Conservation (phyloP, 1,139 yeast species). For the Candida anutae region DNA sequence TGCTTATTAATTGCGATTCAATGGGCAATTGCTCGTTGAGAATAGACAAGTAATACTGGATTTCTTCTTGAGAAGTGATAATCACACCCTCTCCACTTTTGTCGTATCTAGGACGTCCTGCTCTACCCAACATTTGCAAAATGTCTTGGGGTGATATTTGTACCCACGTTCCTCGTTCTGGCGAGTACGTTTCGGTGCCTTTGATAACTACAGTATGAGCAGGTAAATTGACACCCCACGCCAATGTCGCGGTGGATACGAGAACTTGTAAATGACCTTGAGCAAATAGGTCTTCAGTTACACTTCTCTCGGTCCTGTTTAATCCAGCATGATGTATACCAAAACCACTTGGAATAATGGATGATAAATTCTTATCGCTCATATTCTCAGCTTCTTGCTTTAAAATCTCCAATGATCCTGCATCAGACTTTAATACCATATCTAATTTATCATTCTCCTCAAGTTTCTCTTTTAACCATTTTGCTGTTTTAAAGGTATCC, state of each 20-base stretch:
- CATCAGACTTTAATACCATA: conserved; percentile 42
- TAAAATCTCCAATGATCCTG: conserved; percentile 55
- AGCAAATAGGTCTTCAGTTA: conserved; percentile 81
- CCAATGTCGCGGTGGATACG: conserved; percentile 91
- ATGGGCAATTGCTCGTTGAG: conserved; percentile 88
- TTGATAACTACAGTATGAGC: conserved; percentile 94
- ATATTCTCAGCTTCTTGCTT: conserved; percentile 54
- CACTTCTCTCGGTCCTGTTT: conserved; percentile 60
- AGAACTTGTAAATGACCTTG: conserved; percentile 77
- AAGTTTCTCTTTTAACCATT: conserved; percentile 58
- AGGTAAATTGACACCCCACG: conserved; percentile 98
- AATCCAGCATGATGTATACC: conserved; percentile 97
- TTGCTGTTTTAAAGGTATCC: conserved; percentile 82
- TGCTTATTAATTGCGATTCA: conserved; percentile 76
- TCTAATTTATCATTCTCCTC: conserved; percentile 46
- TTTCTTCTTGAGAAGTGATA: conserved; percentile 78
- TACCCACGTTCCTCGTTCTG: conserved; percentile 83
- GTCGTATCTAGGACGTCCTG: conserved; percentile 95
- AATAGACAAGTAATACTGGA: conserved; percentile 82
- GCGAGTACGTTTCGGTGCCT: conserved; percentile 91
- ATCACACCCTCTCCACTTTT: conserved; percentile 90
- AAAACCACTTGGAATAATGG: conserved; percentile 62
- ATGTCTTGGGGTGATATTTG: conserved; percentile 91
- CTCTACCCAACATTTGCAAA: conserved; percentile 92
- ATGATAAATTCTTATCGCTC: conserved; percentile 48